A percentile compares a stretch with the other conserved stretches of the same genome.
Evolutionary conservation across 2,329 filamentous ascomycete genomes (phyloP).

Genomic region (Dryadomyces quercus-mongolicae): DNA sequence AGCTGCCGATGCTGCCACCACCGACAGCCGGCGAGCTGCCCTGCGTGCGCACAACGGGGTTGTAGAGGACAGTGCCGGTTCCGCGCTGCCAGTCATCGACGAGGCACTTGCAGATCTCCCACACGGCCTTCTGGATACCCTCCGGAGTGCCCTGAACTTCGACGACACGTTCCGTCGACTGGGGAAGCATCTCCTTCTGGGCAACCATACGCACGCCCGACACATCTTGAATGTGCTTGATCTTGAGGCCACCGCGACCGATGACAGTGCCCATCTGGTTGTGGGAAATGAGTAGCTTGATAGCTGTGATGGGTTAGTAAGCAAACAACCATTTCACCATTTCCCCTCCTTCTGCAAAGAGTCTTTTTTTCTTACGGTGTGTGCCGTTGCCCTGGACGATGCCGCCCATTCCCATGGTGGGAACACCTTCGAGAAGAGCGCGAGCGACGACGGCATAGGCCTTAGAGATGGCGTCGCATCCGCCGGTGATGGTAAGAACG

Average conservation of each 20-base stretch:
- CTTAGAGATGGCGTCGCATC: conserved; percentile 76
- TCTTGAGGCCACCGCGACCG: conserved; percentile 89
- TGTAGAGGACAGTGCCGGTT: conserved; percentile 94
- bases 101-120: conserved; percentile 98
- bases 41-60: conserved; percentile 84
- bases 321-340: background rate
- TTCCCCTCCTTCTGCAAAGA: too few species aligned
- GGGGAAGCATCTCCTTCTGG: conserved; percentile 98
- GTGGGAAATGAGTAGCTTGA: conserved; percentile 96
- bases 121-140: conserved; percentile 88
- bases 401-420: conserved; percentile 92
- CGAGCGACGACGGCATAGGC: conserved; percentile 91
- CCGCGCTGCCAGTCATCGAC: conserved; percentile 97
- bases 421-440: conserved; percentile 82
- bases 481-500: conserved; percentile 87
- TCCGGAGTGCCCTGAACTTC: conserved; percentile 92
- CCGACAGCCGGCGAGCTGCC: conserved; percentile 35
- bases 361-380: conserved; percentile 57
- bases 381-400: conserved; percentile 78
- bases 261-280: conserved; percentile 99
- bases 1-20: conserved; percentile 29
- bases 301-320: conserved; percentile 44
- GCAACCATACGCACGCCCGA: conserved; percentile 98
- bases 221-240: conserved; percentile 97
- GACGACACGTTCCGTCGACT: conserved; percentile 95